phyloP scores from a whole-genome alignment of 345 rosid species.

The Fremontodendron californicum region DNA sequence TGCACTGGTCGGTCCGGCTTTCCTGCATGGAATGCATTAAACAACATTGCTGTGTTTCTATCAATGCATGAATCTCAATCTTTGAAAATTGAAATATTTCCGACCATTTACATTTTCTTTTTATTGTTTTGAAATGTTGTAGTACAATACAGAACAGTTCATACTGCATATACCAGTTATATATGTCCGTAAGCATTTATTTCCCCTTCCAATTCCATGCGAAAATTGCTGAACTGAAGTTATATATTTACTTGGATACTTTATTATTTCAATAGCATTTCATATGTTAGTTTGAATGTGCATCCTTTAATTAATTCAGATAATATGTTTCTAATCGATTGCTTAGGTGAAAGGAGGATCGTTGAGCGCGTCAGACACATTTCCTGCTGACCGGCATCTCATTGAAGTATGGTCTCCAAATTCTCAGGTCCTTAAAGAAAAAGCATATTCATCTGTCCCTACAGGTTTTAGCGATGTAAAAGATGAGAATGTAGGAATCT shows the following conservation, averaged over 20 bases:
- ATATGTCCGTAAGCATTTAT: too few species aligned
- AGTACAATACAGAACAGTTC: not conserved
- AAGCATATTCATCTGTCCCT: not conserved
- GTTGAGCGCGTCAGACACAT: constrained; percentile 52
- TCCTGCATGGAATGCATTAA: constrained; percentile 6
- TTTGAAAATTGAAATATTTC: not conserved
- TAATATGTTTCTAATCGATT: not conserved
- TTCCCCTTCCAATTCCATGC: not conserved
- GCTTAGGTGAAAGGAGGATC: constrained; percentile 65
- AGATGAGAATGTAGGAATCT: constrained; percentile 21
- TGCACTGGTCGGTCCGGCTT: not conserved
- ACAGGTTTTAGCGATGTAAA: constrained; percentile 12
- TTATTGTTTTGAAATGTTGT: not conserved
- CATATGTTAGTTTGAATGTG: not conserved
- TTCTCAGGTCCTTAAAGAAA: constrained; percentile 12
- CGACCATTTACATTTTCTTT: not conserved
- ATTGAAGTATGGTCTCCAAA: constrained; percentile 48
- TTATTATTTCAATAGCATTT: not conserved
- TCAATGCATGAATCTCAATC: not conserved
- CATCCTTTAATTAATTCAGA: not conserved
- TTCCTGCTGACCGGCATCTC: constrained; percentile 57
- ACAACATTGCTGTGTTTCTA: not conserved
- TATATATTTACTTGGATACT: not conserved
- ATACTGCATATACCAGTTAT: too few species aligned
- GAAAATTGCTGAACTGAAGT: not conserved